Base-by-base conservation (phyloP, 495 filamentous ascomycete genomes). In the Parathielavia hyrcaniae region DNA sequence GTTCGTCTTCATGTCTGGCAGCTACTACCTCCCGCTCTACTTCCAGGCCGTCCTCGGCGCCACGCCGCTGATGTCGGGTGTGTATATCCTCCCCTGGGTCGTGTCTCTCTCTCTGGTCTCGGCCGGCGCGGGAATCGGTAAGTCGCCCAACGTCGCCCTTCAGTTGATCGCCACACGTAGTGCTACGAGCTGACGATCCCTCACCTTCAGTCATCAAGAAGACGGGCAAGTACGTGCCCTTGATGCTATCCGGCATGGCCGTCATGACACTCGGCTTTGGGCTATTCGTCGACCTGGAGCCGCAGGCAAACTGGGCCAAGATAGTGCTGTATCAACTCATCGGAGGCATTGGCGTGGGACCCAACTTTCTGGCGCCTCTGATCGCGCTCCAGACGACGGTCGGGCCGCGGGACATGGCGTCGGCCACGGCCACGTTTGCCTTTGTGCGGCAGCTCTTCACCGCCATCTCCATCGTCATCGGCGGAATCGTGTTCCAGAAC, bases 401-500 rank as follows among this genome's bases (percentile, higher is more conserved):
- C 54, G 71, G 79, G 1, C 82, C 83, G 26, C 74, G 78, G 7
- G 88, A 95, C 49, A 86, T 87, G 16, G 90, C 85, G 0, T 82
- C 86, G 0, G 90, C 88, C 4, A 93, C 88, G 0, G 83, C 83
- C 0, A 89, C 88, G 0, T 86, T 90, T 53, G 78, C 81, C 1
- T 91, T 92, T 67, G 75, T 88, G 36, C 81, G 89, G 5, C 85
- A 87, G 61, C 72, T 96, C 7, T 83, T 82, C 1, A 88, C 84
- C 0, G 77, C 86, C 13, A 79, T 87, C 22, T 85, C 83, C 8
- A 82, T 93, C 26, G 88, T 91, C 20, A 79, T 93, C 23, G 90
- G 90, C 16, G 82, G 87, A 14, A 87, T 91, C 2, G 82, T 96
- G 32, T 95, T 95, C 71, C 81, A 86, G 67, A 88, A 88, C 63